Percentiles rank a stretch among this genome's conserved stretches.
Conservation (phyloP, 2,329 filamentous ascomycete species). For the Capronia epimyces region DNA sequence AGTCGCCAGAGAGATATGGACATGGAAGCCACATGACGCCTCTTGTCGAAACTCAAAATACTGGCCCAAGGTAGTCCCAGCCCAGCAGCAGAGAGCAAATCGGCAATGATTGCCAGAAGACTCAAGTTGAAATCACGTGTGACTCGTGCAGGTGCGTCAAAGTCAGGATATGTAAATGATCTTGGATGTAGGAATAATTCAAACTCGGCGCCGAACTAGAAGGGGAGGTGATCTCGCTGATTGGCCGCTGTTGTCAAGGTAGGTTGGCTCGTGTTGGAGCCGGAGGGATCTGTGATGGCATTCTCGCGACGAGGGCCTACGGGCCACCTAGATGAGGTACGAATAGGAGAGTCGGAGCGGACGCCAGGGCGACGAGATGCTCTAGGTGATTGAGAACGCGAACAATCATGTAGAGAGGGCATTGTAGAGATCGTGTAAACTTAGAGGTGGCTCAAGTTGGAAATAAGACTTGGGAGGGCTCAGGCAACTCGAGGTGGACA, state of each 20-base stretch:
- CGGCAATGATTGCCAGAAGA: background rate
- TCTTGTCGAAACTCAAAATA: conserved; percentile 3
- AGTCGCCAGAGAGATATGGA: conserved; percentile 1
- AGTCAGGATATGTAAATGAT: background rate
- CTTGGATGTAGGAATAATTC: background rate
- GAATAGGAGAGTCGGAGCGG: background rate
- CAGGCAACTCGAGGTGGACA: too few species aligned
- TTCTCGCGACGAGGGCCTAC: background rate
- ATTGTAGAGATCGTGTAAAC: too few species aligned
- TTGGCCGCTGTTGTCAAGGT: background rate
- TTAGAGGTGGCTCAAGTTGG: too few species aligned
- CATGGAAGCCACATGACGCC: conserved; percentile 4
- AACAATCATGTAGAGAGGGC: background rate
- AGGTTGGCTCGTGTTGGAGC: background rate
- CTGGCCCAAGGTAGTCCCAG: background rate
- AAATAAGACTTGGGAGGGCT: too few species aligned
- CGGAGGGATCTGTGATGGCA: background rate
- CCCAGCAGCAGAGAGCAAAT: background rate
- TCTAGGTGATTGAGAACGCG: background rate
- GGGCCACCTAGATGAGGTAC: background rate
- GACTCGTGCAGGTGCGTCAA: background rate
- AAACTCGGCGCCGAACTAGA: background rate
- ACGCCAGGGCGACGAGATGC: background rate
- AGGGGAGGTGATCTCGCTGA: background rate
- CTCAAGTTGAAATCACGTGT: background rate